A percentile compares a stretch with the other conserved stretches of the same genome.
Evolutionary conservation across 2,329 filamentous ascomycete species (phyloP).

Genomic region (Thielaviopsis ethacetica): DNA sequence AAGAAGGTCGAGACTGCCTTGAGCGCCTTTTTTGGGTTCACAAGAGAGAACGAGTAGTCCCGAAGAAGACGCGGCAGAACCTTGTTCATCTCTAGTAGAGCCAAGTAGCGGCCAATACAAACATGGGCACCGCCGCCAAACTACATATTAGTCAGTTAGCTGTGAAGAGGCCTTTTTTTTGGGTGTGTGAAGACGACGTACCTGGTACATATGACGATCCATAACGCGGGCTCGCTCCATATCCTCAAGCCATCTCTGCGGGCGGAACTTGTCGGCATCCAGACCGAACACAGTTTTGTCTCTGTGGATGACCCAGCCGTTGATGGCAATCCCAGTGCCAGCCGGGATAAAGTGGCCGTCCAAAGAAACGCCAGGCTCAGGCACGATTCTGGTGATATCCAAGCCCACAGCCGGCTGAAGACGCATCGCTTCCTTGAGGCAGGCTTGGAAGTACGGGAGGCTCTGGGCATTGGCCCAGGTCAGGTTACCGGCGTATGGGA

Average conservation of each 20-base stretch:
- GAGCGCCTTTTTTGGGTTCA: constrained; percentile 31
- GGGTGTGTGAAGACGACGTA: constrained; percentile 16
- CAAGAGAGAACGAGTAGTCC: constrained; percentile 36
- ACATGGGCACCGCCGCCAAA: constrained; percentile 38
- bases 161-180: not conserved
- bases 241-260: constrained; percentile 37
- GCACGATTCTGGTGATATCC: constrained; percentile 34
- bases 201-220: constrained; percentile 41
- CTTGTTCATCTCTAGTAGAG: constrained; percentile 42
- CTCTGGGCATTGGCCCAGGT: constrained; percentile 30
- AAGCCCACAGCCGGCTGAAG: constrained; percentile 36
- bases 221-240: constrained; percentile 28
- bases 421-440: constrained; percentile 39
- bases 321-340: constrained; percentile 35
- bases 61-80: constrained; percentile 35
- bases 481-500: constrained; percentile 26
- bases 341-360: constrained; percentile 34
- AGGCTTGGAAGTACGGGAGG: constrained; percentile 39
- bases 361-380: constrained; percentile 33
- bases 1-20: constrained; percentile 42
- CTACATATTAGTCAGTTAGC: constrained; percentile 15
- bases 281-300: constrained; percentile 31
- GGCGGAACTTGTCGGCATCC: constrained; percentile 34
- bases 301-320: constrained; percentile 36
- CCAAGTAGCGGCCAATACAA: constrained; percentile 39